Base-by-base conservation (phyloP, 345 rosid species). In the Eucalyptus marginata region DNA sequence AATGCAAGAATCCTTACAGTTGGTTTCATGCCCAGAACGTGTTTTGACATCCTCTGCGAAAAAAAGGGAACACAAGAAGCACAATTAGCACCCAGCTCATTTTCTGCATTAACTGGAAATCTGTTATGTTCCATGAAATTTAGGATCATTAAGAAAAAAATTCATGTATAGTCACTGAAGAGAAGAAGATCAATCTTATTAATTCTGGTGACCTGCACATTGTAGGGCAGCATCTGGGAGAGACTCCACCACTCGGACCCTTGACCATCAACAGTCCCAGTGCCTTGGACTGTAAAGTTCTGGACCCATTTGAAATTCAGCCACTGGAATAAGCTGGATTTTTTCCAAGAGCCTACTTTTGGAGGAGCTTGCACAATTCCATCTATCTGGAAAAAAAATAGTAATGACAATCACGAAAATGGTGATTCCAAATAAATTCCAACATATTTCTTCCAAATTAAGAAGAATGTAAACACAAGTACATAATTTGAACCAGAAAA, bases 291-390 rank as follows among this genome's bases (percentile, higher is more conserved):
- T 68, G 97, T 93, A 92, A 95, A 93, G 64, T 94, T 93, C 81
- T 92, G 91, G 29, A 96, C 89, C 97, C 98, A 96, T 94, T 96
- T 96, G 90, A 97, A 95, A 90, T 96, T 96, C 43, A 97, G 89
- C 99, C 99, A 96, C 50, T 96, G 99, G 91, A 93, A 96, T 92
- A 94, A 91, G 85, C 95, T 93, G 47, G 95, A 92, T 90, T 94
- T 94, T 79, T 95, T 91, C 99, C 99, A 96, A 47, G 96, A 92
- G 71, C 95, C 93, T 59, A 94, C 92, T 71, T 92, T 91, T 51
- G 92, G 93, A 29, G 97, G 98, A 88, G 98, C 98, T 81, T 94
- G 89, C 36, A 97, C 88, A 84, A 86, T 93, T 90, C 99, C 99
- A 90, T 97, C 96, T 64, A 97, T 91, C 95, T 97, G 97, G 40